Percentiles rank a stretch among this genome's conserved stretches.
Conservation (phyloP, 805 yeast genomes). For the Suhomyces vadensis region DNA sequence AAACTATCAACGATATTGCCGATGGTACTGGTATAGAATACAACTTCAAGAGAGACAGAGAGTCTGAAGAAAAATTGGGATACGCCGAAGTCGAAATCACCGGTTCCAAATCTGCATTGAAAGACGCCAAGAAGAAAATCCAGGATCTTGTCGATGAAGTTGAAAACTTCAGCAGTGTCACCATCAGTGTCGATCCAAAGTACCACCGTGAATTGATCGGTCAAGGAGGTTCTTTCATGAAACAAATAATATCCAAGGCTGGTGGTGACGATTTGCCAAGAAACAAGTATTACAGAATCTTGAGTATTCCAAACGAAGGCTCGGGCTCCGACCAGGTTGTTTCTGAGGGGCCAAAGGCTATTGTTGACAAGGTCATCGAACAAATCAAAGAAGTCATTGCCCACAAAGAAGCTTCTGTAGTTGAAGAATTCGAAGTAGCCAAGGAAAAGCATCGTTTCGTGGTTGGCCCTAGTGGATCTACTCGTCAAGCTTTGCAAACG, state of each 20-base stretch:
- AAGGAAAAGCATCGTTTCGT: slow-evolving; percentile 72
- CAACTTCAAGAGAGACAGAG: slow-evolving; percentile 42
- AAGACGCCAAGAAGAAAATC: slow-evolving; percentile 67
- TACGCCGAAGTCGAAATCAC: slow-evolving; percentile 64
- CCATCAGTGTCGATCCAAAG: slow-evolving; percentile 68
- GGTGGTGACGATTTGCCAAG: slow-evolving; percentile 58
- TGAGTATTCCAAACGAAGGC: slow-evolving; percentile 69
- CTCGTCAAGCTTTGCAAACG: slow-evolving; percentile 69
- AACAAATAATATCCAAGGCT: slow-evolving; percentile 73
- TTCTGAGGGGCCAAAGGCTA: slow-evolving; percentile 70
- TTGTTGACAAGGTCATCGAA: slow-evolving; percentile 67
- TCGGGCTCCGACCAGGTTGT: slow-evolving; percentile 60
- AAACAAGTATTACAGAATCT: slow-evolving; percentile 51
- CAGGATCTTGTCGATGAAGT: slow-evolving; percentile 62
- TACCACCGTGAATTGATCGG: slow-evolving; percentile 80
- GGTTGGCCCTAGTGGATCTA: slow-evolving; percentile 79
- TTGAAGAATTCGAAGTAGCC: slow-evolving; percentile 58
- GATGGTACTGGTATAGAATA: slow-evolving; percentile 66
- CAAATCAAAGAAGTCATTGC: slow-evolving; percentile 63
- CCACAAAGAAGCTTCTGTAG: slow-evolving; percentile 59
- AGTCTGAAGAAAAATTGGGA: slow-evolving; percentile 48
- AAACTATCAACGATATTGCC: slow-evolving; percentile 75
- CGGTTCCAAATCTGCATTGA: slow-evolving; percentile 77
- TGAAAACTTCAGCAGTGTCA: slow-evolving; percentile 58
- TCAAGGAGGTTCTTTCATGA: slow-evolving; percentile 68